These are phyloP conservation scores for Scenedesmus sp. DNA, from an alignment of 163 green algal genomes.

Conservation along the genomic window DNA sequence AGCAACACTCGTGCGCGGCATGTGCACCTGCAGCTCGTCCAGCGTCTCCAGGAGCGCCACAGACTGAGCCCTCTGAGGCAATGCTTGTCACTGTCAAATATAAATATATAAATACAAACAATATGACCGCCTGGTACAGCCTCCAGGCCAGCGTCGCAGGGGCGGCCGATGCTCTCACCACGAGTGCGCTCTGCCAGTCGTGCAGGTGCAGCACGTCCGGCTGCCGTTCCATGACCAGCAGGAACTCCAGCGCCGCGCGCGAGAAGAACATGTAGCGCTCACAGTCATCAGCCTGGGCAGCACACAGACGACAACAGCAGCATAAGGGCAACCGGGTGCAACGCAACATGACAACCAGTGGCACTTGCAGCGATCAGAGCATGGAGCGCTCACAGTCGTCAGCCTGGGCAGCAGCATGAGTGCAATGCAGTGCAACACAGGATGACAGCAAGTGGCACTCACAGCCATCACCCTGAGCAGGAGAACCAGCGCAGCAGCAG, in stretches of 20 bases:
- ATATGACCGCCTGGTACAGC: too few species aligned
- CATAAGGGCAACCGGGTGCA: background rate
- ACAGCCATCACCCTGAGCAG: background rate
- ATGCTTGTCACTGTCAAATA: too few species aligned
- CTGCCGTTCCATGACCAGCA: constrained; percentile 80
- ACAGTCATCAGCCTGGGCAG: constrained; percentile 73
- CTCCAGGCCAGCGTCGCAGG: background rate
- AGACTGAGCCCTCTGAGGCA: too few species aligned
- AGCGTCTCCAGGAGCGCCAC: too few species aligned
- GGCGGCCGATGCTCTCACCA: constrained; percentile 54
- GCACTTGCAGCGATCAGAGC: background rate
- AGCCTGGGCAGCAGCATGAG: background rate
- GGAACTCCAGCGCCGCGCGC: constrained; percentile 91
- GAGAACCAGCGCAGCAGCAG: background rate
- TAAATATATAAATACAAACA: too few species aligned
- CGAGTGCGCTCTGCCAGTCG: constrained; percentile 93
- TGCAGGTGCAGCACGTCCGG: constrained; percentile 96
- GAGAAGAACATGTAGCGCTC: constrained; percentile 93
- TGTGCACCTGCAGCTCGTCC: too few species aligned
- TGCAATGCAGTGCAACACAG: background rate
- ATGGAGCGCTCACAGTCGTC: background rate
- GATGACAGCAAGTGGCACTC: background rate
- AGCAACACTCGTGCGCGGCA: too few species aligned
- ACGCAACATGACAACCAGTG: background rate
- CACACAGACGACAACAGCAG: background rate